Base-by-base conservation (phyloP, 768 basidiomycete species). In the Rhodotorula graminis region DNA sequence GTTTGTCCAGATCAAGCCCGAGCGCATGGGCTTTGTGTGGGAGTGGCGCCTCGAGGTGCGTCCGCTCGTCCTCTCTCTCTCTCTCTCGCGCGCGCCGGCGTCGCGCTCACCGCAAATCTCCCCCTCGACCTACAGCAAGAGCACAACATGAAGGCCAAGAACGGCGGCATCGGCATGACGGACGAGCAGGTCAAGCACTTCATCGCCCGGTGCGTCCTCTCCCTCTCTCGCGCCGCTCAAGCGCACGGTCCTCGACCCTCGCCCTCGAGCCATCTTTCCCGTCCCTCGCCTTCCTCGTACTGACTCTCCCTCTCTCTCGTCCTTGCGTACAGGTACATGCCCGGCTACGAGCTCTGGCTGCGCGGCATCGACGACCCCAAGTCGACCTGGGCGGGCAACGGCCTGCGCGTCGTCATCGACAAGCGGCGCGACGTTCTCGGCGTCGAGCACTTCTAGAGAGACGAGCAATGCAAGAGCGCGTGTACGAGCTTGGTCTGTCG, bases 151-250 rank as follows among this genome's bases (percentile, higher is more conserved):
- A 95, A 93, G 80, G 83, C 86, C 8, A 79, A 79, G 58, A 95
- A 93, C 73, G 92, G 92, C 50, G 93, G 92, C 11, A 83, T 83
- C 46, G 94, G 94, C 9, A 96, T 98, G 95, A 84, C 87, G 0
- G 93, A 95, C 77, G 87, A 85, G 12, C 81, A 93, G 84, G 87
- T 88, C 76, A 88, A 87, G 77, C 78, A 83, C 85, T 84, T 73
- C 58, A 81, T 79, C 44, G 79, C 63, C 56, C 68, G 67, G 69
- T 78, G 53, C n/a, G 55, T 19, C 14, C n/a, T 29, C 42, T 56
- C 56, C 50, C 40, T 27, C 25, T 23, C 46, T 29, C 21, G 52
- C n/a, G 37, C 50, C 15, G 44, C 44, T 46, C 44, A 47, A 16
- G 14, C 52, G 33, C 37, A 37, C 37, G 37, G 37, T 37, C 37